These are phyloP conservation scores for Globisporangium spinosum DNA, from an alignment of 352 stramenopile genomes.

Conservation along the genomic window DNA sequence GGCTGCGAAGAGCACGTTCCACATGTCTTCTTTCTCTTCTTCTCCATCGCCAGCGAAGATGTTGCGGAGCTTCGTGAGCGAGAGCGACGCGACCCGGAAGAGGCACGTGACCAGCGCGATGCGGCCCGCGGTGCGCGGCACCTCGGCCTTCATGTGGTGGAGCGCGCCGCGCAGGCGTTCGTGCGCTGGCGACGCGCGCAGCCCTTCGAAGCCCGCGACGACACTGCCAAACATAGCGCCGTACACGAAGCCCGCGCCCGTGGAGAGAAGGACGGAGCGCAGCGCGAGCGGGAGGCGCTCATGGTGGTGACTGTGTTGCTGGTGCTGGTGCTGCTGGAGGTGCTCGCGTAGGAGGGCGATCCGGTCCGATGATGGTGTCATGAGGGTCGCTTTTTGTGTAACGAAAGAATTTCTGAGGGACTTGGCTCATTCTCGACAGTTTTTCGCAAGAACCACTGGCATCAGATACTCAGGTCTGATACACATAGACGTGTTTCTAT, in stretches of 20 bases:
- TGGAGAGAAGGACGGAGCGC: constrained; percentile 23
- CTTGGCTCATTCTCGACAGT: too few species aligned
- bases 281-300: neutral
- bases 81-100: constrained; percentile 27
- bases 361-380: neutral
- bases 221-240: constrained; percentile 38
- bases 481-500: too few species aligned
- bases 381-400: neutral
- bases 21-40: constrained; percentile 24
- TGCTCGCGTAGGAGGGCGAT: neutral
- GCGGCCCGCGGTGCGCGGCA: constrained; percentile 34
- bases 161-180: constrained; percentile 29
- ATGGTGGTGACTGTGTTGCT: neutral
- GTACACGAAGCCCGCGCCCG: constrained; percentile 37
- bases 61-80: constrained; percentile 20
- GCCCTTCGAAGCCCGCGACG: constrained; percentile 27
- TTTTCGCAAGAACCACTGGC: too few species aligned
- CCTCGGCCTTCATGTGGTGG: constrained; percentile 29
- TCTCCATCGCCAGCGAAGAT: constrained; percentile 5
- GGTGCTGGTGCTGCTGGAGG: neutral
- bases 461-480: too few species aligned
- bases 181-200: constrained; percentile 28
- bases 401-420: too few species aligned
- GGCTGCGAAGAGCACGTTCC: constrained; percentile 34
- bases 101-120: constrained; percentile 41